phyloP scores from a whole-genome alignment of 495 filamentous ascomycete genomes.

The Aspergillus cristatus region DNA sequence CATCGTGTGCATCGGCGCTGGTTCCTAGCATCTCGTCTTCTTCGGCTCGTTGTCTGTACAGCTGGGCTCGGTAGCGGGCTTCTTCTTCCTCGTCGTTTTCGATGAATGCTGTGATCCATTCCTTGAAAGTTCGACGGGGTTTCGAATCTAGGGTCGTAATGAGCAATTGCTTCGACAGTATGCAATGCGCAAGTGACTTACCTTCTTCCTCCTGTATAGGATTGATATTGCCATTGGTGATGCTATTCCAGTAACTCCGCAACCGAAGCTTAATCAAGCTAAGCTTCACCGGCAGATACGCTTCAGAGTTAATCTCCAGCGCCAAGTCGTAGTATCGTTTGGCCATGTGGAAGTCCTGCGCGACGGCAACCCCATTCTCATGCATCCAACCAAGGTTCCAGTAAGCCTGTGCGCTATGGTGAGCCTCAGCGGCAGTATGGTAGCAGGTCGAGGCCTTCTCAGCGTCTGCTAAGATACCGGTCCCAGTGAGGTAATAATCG shows the following conservation, averaged over 20 bases:
- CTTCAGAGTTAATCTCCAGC: conserved; percentile 80
- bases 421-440: conserved; percentile 77
- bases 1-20: conserved; percentile 45
- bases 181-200: conserved; percentile 33
- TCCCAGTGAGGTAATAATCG: conserved; percentile 83
- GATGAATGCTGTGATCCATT: conserved; percentile 80
- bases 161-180: not conserved
- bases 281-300: conserved; percentile 88
- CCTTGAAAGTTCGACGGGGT: conserved; percentile 64
- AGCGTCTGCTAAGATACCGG: conserved; percentile 57
- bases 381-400: conserved; percentile 99
- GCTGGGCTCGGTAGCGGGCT: conserved; percentile 35
- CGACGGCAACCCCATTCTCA: conserved; percentile 88
- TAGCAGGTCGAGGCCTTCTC: conserved; percentile 94
- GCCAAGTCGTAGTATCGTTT: conserved; percentile 94
- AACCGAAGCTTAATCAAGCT: conserved; percentile 77
- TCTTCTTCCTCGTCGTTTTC: conserved; percentile 54
- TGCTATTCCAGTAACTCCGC: conserved; percentile 85
- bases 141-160: conserved; percentile 38
- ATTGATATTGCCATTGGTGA: conserved; percentile 83
- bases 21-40: conserved; percentile 43
- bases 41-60: conserved; percentile 46
- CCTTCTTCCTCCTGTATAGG: conserved; percentile 81
- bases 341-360: conserved; percentile 94
- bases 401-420: conserved; percentile 87